Evolutionary conservation across 805 yeast genomes (phyloP), one percentile per base, ranked within the genome.

Genomic region (Ogataea siamensis): DNA sequence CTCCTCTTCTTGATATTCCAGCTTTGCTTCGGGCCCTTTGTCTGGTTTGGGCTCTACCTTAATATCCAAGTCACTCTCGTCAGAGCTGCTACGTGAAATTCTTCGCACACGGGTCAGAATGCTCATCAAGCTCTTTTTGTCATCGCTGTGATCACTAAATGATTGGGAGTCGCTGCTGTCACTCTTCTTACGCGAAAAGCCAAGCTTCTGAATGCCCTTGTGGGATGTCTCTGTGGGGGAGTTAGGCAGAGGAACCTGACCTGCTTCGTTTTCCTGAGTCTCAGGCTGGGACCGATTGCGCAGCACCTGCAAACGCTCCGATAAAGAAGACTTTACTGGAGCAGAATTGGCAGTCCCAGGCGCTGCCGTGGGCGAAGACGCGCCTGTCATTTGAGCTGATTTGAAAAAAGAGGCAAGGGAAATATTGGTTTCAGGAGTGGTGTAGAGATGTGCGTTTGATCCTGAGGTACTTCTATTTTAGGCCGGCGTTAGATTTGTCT

Each of bases 11-110:
- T 34, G 34, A 12, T 32, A 28, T 2, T 22, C 17, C 20, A 22
- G 29, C 5, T 18, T n/a, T 2, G n/a, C 9, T 9, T 20, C n/a
- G 11, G 37, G 34, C 11, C 27, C n/a, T 3, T 43, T 45, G 4
- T 34, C 25, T 9, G 37, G 39, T 7, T 42, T 47, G 5, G 27
- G 12, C 19, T 37, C 26, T 11, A 15, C 11, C 16, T n/a, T n/a
- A n/a, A n/a, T n/a, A n/a, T 37, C 35, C 7, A 18, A 7, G 15
- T 35, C 39, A 6, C 43, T 33, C 10, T 47, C 52, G n/a, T 39
- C 48, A 4, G 53, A 48, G 17, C 45, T 40, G 10, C 50, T 28
- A 13, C 51, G 28, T 2, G 54, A 46, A 3, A 49, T 28, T 14
- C 37, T 28, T 17, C 45, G 35, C 3, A 49, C 50, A 14, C 36